Evolutionary conservation across 495 filamentous ascomycete genomes (phyloP).

Genomic region (Penicillium waksmanii): DNA sequence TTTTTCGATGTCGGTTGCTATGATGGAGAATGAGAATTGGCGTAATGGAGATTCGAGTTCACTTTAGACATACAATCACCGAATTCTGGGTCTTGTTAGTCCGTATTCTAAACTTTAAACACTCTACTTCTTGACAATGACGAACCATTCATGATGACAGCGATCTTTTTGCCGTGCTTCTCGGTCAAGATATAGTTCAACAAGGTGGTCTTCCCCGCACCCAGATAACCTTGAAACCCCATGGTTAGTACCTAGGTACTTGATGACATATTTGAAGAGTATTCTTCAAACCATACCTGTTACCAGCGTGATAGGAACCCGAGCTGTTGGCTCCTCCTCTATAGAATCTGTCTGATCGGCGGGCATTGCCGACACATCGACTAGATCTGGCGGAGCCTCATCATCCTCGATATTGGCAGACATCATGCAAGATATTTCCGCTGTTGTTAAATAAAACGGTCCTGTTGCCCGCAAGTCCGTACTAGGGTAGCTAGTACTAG

Average conservation of each 20-base stretch:
- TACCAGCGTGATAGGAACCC: slow-evolving; percentile 94
- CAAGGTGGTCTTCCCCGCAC: slow-evolving; percentile 93
- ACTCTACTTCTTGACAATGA: slow-evolving; percentile 10
- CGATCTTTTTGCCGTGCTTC: slow-evolving; percentile 94
- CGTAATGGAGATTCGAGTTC: not conserved
- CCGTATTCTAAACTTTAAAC: slow-evolving; percentile 5
- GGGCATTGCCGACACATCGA: slow-evolving; percentile 54
- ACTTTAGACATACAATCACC: slow-evolving; percentile 75
- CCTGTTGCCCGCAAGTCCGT: not conserved
- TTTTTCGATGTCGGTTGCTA: slow-evolving; percentile 93
- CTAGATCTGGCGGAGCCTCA: slow-evolving; percentile 73
- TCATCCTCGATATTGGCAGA: slow-evolving; percentile 63
- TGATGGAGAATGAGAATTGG: slow-evolving; percentile 1
- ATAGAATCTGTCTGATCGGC: slow-evolving; percentile 21
- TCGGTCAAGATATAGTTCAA: slow-evolving; percentile 94
- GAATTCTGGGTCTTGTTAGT: slow-evolving; percentile 66
- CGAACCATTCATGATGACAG: slow-evolving; percentile 92
- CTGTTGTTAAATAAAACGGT: slow-evolving; percentile 4
- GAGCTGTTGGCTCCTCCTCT: slow-evolving; percentile 36
- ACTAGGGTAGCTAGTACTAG: not conserved
- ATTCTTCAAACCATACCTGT: slow-evolving; percentile 64
- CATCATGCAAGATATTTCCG: slow-evolving; percentile 8
- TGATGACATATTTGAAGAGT: not conserved
- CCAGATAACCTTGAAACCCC: slow-evolving; percentile 68
- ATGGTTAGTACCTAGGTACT: not conserved